Conservation (phyloP, 306 rosid species). For the Cicer yamashitae region DNA sequence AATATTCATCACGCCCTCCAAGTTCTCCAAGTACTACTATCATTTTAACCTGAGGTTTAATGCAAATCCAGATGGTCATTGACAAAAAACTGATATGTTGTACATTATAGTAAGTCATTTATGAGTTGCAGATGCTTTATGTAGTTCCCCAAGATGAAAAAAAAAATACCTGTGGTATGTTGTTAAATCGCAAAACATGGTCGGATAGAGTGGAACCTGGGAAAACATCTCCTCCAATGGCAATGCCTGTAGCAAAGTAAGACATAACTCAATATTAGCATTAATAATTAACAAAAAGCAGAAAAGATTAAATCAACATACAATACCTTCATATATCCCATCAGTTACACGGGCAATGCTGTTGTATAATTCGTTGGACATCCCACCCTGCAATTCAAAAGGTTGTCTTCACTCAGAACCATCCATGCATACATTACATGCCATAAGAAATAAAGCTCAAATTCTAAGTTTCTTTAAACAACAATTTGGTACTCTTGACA, state of each 20-base stretch:
- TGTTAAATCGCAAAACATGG: slow-evolving; percentile 96
- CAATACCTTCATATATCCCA: slow-evolving; percentile 92
- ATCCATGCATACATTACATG: background rate
- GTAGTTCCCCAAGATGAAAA: slow-evolving; percentile 40
- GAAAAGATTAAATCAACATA: slow-evolving; percentile 39
- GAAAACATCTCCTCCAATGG: slow-evolving; percentile 99
- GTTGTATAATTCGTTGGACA: slow-evolving; percentile 97
- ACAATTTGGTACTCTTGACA: slow-evolving; percentile 9
- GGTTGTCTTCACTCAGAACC: slow-evolving; percentile 42
- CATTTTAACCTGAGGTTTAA: slow-evolving; percentile 79
- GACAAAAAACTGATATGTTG: slow-evolving; percentile 24
- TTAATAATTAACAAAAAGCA: background rate
- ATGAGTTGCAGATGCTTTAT: slow-evolving; percentile 23
- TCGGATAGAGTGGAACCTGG: slow-evolving; percentile 99
- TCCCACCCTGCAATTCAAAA: slow-evolving; percentile 84
- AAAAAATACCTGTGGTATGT: slow-evolving; percentile 85
- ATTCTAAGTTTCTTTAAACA: slow-evolving; percentile 16
- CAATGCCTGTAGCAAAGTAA: slow-evolving; percentile 72
- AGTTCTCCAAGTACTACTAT: slow-evolving; percentile 98
- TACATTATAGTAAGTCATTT: slow-evolving; percentile 21
- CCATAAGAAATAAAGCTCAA: slow-evolving; percentile 36
- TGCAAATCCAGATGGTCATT: slow-evolving; percentile 41
- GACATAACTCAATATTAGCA: slow-evolving; percentile 37
- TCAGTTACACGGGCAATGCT: slow-evolving; percentile 93
- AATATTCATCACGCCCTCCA: slow-evolving; percentile 97